Base-by-base conservation (phyloP, 768 basidiomycete genomes). In the Lentinula sp. region DNA sequence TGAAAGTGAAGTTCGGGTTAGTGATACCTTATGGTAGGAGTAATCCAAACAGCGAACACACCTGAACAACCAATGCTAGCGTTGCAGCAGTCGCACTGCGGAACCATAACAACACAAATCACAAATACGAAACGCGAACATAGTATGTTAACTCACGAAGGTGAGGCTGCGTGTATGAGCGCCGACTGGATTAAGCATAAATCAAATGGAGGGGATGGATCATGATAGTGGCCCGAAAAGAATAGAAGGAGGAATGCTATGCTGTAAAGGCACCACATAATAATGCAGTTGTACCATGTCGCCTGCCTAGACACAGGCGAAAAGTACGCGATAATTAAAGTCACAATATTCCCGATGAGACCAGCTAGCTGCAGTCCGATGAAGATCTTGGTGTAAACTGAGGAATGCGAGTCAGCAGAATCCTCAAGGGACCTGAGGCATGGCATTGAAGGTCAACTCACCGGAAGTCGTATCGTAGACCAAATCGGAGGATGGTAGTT, bases 201-300 rank as follows among this genome's bases (percentile, higher is more conserved):
- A 2, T 54, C 61, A 37, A 63, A 68, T 13, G 62, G 59, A 15
- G 74, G 70, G 10, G 31, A 46, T 1, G 46, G 55, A 28, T 60
- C 53, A 28, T 60, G 65, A 62, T 72, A 70, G 52, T 74, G 70
- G 46, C 73, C 74, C 60, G 71, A 68, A 57, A 75, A 69, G 35
- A 67, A 65, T 18, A 75, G 67, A 42, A 77, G 62, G 5, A 69
- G 64, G 64, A 73, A 76, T 13, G 74, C 74, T 37, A 73, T 35
- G 34, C 74, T 70, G 48, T 70, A 75, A 8, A 73, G 62, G 16
- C 73, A 70, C 75, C 76, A 77, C 1, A 71, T 67, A 21, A 70
- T 50, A 62, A 71, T 73, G 59, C 75, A 76, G 62, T 69, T 74
- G 63, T 71, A 74, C 66, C 72, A 76, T 7, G 73, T 71, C 46